Percentiles rank a stretch among this genome's conserved stretches.
Conservation (phyloP, 352 stramenopile genomes). For the Globisporangium barbulae region DNA sequence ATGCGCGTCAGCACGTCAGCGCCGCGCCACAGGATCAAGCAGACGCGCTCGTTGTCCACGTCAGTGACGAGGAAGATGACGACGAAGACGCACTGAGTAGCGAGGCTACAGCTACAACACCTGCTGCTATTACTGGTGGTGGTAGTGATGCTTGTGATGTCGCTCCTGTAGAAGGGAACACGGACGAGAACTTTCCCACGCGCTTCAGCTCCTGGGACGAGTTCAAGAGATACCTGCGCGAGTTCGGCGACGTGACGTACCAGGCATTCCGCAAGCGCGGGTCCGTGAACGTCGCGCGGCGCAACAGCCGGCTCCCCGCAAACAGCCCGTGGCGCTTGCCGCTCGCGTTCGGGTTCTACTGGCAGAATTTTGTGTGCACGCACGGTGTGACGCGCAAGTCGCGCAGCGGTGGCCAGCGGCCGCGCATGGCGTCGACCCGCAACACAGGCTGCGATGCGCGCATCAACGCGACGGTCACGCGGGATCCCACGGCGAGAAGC, state of each 20-base stretch:
- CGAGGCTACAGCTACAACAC: too few species aligned
- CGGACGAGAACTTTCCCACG: background rate
- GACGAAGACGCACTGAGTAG: background rate
- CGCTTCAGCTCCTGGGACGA: slow-evolving; percentile 5
- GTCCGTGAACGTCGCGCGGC: background rate
- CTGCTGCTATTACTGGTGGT: too few species aligned
- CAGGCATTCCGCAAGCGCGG: slow-evolving; percentile 1
- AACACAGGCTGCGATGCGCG: slow-evolving; percentile 10
- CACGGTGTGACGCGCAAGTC: slow-evolving; percentile 5
- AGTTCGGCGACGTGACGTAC: slow-evolving; percentile 2
- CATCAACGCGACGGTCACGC: slow-evolving; percentile 10
- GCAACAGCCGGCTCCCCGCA: slow-evolving; percentile 28
- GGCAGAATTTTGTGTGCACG: slow-evolving; percentile 8
- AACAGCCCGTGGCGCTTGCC: slow-evolving; percentile 3
- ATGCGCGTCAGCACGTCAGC: background rate
- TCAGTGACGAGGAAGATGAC: background rate
- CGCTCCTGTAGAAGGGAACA: background rate
- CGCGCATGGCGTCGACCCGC: background rate
- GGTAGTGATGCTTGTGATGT: too few species aligned
- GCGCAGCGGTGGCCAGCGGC: background rate
- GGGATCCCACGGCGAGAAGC: background rate
- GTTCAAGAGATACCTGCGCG: background rate
- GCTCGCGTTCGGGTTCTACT: slow-evolving; percentile 1
- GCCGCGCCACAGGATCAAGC: background rate
- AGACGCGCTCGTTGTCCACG: background rate